Evolutionary conservation across 805 yeast genomes (phyloP), one percentile per base, ranked within the genome.

Genomic region (Lipomyces mesembrius): DNA sequence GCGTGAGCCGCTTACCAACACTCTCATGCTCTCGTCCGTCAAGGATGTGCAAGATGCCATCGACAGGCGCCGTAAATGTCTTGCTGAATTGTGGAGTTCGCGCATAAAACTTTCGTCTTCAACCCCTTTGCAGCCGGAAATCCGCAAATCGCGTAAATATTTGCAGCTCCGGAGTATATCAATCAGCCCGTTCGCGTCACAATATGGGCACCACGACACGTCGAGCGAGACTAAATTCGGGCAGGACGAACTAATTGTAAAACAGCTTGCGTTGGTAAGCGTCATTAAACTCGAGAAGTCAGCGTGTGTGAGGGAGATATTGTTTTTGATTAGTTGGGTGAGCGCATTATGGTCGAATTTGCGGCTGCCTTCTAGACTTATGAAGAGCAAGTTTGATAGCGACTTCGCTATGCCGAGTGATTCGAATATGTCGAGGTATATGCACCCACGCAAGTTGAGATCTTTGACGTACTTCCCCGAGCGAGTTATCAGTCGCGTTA

Each of bases 311-410:
- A 68, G 60, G 8, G 20, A 29, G 39, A 29, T 11, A 37, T 66
- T 67, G 37, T 35, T 56, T 49, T 57, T 57, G 43, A 68, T 20
- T 12, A 68, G 51, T 34, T 62, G 70, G 25, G 65, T 60, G 32
- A 68, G 66, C 53, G 69, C 64, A 39, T 60, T 62, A 58, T 62
- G 67, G 46, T 68, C 71, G 57, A 68, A 68, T 46, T 20, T 32
- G 14, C 54, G 49, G 55, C 66, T 55, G 29, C 64, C 65, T 43
- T 68, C 71, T 29, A 67, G 57, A 39, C 60, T 57, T 4, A 68
- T 17, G 37, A 56, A 62, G n/a, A n/a, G 37, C 12, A 68, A 60
- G 61, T 43, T 64, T n/a, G 51, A 52, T n/a, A 59, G 12, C 17
- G 54, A 46, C 11, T 59, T 27, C 9, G 67, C 58, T 20, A 68